Conservation (phyloP, 768 basidiomycete genomes). For the Wakefieldia striispora region DNA sequence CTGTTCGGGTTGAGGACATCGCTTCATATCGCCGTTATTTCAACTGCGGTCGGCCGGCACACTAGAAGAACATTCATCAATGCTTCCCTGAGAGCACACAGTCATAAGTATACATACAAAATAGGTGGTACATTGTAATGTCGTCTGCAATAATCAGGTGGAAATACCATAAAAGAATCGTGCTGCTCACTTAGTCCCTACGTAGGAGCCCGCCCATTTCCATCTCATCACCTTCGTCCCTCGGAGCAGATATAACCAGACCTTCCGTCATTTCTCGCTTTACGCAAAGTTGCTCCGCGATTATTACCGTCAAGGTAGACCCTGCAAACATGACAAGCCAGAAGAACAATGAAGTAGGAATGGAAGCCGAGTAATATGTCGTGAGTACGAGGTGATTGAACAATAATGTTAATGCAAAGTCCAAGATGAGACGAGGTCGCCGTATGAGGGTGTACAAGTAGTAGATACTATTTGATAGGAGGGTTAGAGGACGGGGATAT, state of each 20-base stretch:
- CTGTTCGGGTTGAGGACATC: background rate
- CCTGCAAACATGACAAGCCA: conserved; percentile 79
- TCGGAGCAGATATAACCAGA: conserved; percentile 48
- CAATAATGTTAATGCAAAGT: conserved; percentile 87
- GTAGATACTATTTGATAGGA: conserved; percentile 47
- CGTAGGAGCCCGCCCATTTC: conserved; percentile 51
- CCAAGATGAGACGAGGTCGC: conserved; percentile 90
- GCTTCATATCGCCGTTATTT: background rate
- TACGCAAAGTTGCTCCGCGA: conserved; percentile 91
- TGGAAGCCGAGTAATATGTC: conserved; percentile 65
- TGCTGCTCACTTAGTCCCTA: conserved; percentile 56
- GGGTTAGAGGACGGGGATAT: conserved; percentile 6
- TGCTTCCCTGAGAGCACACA: conserved; percentile 10
- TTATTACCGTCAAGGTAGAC: conserved; percentile 68
- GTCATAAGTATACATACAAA: conserved; percentile 14
- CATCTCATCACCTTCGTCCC: conserved; percentile 50
- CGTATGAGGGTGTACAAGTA: conserved; percentile 87
- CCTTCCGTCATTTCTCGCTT: conserved; percentile 89
- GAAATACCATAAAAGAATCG: conserved; percentile 10
- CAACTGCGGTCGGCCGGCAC: conserved; percentile 2
- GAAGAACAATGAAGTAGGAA: conserved; percentile 91
- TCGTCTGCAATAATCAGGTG: conserved; percentile 3
- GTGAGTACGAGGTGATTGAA: conserved; percentile 93
- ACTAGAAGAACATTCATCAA: conserved; percentile 1
- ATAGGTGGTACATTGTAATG: conserved; percentile 23